Percentiles rank a stretch among this genome's conserved stretches.
Evolutionary conservation across 2,329 filamentous ascomycete species (phyloP).

Genomic region (Pleomassaria siparia): DNA sequence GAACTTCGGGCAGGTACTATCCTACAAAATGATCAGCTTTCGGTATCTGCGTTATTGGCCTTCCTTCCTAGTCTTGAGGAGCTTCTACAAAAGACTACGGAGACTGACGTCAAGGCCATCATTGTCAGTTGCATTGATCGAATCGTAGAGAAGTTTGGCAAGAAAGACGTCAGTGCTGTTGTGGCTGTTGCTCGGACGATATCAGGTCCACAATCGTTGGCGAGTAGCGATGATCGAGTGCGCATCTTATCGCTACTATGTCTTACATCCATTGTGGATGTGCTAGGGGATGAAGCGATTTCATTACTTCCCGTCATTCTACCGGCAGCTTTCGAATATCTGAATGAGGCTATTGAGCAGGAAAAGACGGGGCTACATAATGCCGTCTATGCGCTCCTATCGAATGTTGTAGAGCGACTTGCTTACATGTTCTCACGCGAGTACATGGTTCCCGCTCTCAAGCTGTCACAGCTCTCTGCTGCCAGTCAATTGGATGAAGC

Average conservation of each 20-base stretch:
- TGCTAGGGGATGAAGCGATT: slow-evolving; percentile 82
- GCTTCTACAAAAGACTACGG: slow-evolving; percentile 71
- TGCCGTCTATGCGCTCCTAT: slow-evolving; percentile 78
- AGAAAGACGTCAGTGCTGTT: slow-evolving; percentile 80
- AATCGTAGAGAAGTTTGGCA: slow-evolving; percentile 92
- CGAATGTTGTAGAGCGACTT: slow-evolving; percentile 76
- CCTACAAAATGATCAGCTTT: slow-evolving; percentile 66
- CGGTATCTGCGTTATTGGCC: slow-evolving; percentile 70
- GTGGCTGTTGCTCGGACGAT: slow-evolving; percentile 75
- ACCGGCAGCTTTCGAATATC: slow-evolving; percentile 69
- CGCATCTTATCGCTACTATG: slow-evolving; percentile 85
- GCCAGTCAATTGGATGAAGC: slow-evolving; percentile 59
- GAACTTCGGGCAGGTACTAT: slow-evolving; percentile 77
- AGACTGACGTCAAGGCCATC: slow-evolving; percentile 77
- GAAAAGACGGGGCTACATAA: slow-evolving; percentile 69
- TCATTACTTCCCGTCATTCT: slow-evolving; percentile 78
- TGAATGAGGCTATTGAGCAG: slow-evolving; percentile 63
- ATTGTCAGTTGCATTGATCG: slow-evolving; percentile 89
- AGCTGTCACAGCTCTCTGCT: slow-evolving; percentile 72
- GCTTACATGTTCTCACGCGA: slow-evolving; percentile 84
- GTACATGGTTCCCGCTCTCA: slow-evolving; percentile 71
- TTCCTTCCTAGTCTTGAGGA: slow-evolving; percentile 78
- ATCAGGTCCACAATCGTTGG: slow-evolving; percentile 73
- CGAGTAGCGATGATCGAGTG: slow-evolving; percentile 70
- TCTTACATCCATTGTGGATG: slow-evolving; percentile 84